A percentile compares a stretch with the other conserved stretches of the same genome.
Evolutionary conservation across 129 eudicot species (phyloP).

Genomic region (Oenanthe sinensis): DNA sequence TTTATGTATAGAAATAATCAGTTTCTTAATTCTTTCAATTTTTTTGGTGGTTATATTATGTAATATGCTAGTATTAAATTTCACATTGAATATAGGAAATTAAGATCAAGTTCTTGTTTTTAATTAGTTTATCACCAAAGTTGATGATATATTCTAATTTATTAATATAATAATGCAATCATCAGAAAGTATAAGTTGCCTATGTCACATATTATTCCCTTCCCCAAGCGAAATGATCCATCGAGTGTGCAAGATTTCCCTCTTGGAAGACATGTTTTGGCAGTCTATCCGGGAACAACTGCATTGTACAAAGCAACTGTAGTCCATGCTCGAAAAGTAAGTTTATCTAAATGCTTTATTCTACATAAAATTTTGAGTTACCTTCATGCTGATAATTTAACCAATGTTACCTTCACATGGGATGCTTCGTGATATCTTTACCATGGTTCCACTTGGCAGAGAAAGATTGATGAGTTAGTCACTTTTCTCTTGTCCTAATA

Average conservation of each 20-base stretch:
- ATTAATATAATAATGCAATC: constrained; percentile 1
- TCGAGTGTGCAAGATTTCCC: constrained; percentile 65
- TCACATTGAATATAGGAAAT: not conserved
- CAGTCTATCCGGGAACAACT: constrained; percentile 92
- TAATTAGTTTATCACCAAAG: not conserved
- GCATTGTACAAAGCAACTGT: constrained; percentile 96
- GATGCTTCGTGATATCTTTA: constrained; percentile 2
- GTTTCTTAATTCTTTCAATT: not conserved
- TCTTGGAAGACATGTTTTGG: constrained; percentile 81
- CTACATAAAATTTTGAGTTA: not conserved
- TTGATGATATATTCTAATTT: not conserved
- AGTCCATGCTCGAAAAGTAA: constrained; percentile 79
- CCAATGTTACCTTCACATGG: constrained; percentile 17
- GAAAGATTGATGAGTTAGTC: constrained; percentile 76
- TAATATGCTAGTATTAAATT: not conserved
- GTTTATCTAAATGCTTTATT: not conserved
- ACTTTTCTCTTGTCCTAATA: not conserved
- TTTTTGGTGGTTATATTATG: not conserved
- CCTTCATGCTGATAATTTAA: constrained; percentile 14
- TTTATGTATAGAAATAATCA: not conserved
- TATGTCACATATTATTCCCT: constrained; percentile 74
- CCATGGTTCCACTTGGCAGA: constrained; percentile 28
- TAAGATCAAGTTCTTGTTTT: not conserved
- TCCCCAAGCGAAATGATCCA: constrained; percentile 73
- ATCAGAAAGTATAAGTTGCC: constrained; percentile 87